Base-by-base conservation (phyloP, 2,329 filamentous ascomycete genomes). In the Diplocarpon mali region DNA sequence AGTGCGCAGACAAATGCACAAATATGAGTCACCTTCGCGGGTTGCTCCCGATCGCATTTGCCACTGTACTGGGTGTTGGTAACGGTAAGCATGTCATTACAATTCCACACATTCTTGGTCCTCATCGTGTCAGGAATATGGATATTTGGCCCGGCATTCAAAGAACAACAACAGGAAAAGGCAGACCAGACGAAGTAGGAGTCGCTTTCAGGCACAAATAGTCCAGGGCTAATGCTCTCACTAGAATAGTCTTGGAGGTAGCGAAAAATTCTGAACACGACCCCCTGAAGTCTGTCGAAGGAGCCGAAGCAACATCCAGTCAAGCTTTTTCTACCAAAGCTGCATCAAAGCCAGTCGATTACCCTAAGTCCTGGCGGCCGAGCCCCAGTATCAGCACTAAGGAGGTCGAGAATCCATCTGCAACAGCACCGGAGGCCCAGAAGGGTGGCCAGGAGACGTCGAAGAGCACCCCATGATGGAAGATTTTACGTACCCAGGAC, bases 121-220 rank as follows among this genome's bases (percentile, higher is more conserved):
- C 41, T 43, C 8, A 32, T 42, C 37, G 27, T 17, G 38, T 13
- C 36, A 61, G 60, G 54, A 20, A 38, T 61, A 34, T 58, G 46
- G 45, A 52, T 56, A 17, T 62, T 61, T 45, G 57, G 52, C n/a
- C 59, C 60, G 35, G 51, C 52, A 13, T 55, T 62, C 17, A 56
- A 56, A 52, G 57, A 59, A 15, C 50, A 56, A 39, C 48, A 54
- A 28, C 29, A 51, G 27, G 48, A 55, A 29, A 54, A 52, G 29
- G 39, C 50, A 9, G 46, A 46, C 14, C 32, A 53, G 42, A 42
- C 44, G 37, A 52, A 45, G 55, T 59, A 44, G 16, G 45, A n/a
- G 2, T 38, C 7, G 4, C 34, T 8, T 8, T 14, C 5, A 2
- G 8, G 14, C 14, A 28, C n/a, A 20, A 12, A 13, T 32, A 30